Conservation (phyloP, 2,329 filamentous ascomycete genomes). For the Aschersonia sp. region DNA sequence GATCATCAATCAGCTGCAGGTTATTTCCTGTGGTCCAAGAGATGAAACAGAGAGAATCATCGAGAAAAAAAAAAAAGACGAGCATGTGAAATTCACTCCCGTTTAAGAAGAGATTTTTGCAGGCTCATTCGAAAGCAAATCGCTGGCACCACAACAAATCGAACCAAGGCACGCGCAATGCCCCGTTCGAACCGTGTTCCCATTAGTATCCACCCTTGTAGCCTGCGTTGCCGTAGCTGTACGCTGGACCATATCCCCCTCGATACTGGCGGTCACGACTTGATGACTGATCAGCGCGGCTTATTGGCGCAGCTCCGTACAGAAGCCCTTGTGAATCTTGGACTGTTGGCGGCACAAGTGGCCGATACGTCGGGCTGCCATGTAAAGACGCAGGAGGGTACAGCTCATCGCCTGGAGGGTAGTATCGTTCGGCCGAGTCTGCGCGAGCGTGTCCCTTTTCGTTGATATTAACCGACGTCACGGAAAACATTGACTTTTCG, state of each 20-base stretch:
- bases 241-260: constrained; percentile 6
- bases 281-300: constrained; percentile 10
- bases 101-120: no score
- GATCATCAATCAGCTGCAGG: no score
- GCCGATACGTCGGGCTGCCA: constrained; percentile 16
- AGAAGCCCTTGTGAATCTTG: constrained; percentile 24
- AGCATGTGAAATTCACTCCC: no score
- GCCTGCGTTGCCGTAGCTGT: constrained; percentile 8
- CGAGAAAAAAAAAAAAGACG: no score
- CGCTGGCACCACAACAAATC: no score
- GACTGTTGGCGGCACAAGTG: constrained; percentile 20
- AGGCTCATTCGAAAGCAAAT: no score
- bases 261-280: constrained; percentile 2
- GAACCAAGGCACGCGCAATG: no score
- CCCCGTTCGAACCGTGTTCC: not conserved
- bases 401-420: constrained; percentile 10
- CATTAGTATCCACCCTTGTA: constrained; percentile 5
- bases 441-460: constrained; percentile 17
- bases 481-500: constrained; percentile 26
- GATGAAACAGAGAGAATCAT: no score
- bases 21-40: no score
- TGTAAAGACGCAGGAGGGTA: constrained; percentile 10
- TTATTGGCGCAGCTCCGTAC: constrained; percentile 23
- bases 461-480: constrained; percentile 21
- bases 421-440: constrained; percentile 19